Evolutionary conservation across 2,329 filamentous ascomycete species (phyloP).

Genomic region (Trichoderma sp.): DNA sequence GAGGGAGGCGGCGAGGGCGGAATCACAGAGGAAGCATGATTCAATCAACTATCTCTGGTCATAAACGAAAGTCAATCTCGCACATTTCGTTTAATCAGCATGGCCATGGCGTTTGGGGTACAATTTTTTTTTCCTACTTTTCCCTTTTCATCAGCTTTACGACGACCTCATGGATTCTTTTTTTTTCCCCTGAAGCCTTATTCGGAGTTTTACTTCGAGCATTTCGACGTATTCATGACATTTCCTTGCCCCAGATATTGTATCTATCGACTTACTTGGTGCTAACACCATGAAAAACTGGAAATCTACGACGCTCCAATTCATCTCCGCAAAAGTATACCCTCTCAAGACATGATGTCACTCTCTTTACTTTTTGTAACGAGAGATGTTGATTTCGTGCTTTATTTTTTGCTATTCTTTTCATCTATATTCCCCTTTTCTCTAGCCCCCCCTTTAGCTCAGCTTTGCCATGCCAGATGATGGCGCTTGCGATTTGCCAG

Average conservation of each 20-base stretch:
- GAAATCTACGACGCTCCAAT: constrained; percentile 18
- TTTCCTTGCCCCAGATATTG: constrained; percentile 20
- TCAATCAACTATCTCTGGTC: constrained; percentile 11
- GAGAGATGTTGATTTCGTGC: not conserved
- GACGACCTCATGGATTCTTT: constrained; percentile 18
- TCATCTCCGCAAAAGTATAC: constrained; percentile 19
- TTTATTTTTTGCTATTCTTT: not conserved
- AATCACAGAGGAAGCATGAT: constrained; percentile 63
- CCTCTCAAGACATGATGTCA: constrained; percentile 9
- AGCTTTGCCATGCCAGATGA: not conserved
- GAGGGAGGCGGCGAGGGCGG: constrained; percentile 73
- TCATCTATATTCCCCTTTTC: not conserved
- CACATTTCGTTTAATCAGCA: constrained; percentile 22
- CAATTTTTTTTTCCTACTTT: not conserved
- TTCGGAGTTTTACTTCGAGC: constrained; percentile 11
- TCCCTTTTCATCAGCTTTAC: not conserved
- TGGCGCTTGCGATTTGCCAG: not conserved
- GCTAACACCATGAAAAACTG: constrained; percentile 2
- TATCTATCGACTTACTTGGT: constrained; percentile 8
- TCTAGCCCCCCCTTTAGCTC: not conserved
- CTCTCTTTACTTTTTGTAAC: not conserved
- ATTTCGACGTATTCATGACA: constrained; percentile 30
- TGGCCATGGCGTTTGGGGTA: constrained; percentile 26
- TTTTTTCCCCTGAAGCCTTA: not conserved
- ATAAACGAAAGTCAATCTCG: constrained; percentile 3